These are phyloP conservation scores for Sporothrix pseudoabietina DNA, from an alignment of 2,329 filamentous ascomycete genomes.

Conservation along the genomic window DNA sequence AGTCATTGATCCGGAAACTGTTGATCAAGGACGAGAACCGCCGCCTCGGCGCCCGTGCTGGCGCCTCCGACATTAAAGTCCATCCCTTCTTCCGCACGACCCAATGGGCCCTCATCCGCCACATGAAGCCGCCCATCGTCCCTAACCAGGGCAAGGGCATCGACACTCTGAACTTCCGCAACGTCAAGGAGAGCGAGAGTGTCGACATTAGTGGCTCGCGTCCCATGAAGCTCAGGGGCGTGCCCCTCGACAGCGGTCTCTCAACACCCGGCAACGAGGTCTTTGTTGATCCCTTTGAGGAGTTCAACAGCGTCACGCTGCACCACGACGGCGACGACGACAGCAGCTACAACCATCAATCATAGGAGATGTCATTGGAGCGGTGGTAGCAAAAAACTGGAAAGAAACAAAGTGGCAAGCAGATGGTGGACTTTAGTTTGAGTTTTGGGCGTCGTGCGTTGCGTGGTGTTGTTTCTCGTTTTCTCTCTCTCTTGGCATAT, in stretches of 20 bases:
- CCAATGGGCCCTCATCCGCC: conserved; percentile 93
- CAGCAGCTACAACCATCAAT: conserved; percentile 38
- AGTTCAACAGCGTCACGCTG: conserved; percentile 97
- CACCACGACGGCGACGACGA: conserved; percentile 92
- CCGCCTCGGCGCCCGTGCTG: conserved; percentile 87
- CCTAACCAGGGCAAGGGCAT: conserved; percentile 86
- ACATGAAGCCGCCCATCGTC: conserved; percentile 97
- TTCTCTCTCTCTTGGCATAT: conserved; percentile 17
- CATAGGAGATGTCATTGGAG: conserved; percentile 4
- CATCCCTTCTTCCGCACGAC: conserved; percentile 96
- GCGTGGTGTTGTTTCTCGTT: background rate
- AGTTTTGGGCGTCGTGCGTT: background rate
- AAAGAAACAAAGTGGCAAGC: background rate
- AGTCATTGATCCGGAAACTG: conserved; percentile 92
- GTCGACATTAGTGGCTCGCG: conserved; percentile 75
- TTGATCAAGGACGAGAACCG: conserved; percentile 97
- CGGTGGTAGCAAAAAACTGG: no score
- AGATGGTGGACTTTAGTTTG: background rate
- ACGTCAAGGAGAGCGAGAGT: conserved; percentile 95
- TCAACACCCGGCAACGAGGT: conserved; percentile 79
- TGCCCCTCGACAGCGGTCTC: conserved; percentile 82
- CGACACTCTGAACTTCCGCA: conserved; percentile 95
- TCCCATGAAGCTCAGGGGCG: conserved; percentile 65
- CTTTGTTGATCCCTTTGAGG: conserved; percentile 84
- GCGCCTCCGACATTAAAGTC: conserved; percentile 93